phyloP scores from a whole-genome alignment of 2,329 filamentous ascomycete genomes.

The Trichoderma afroharzianum region DNA sequence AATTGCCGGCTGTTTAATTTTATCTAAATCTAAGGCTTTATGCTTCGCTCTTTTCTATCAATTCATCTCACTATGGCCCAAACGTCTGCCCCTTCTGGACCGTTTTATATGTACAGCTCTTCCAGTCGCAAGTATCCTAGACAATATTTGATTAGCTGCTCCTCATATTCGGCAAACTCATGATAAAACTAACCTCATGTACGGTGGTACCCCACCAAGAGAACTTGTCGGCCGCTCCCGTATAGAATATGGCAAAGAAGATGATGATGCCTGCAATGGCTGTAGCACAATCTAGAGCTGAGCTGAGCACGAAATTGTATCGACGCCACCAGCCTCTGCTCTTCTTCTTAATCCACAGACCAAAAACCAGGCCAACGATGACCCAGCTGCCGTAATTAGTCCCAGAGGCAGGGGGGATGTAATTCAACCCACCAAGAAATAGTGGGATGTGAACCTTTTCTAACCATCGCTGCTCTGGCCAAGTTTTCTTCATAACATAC shows the following conservation, averaged over 20 bases:
- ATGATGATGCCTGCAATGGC: conserved; percentile 33
- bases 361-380: conserved; percentile 30
- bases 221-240: conserved; percentile 25
- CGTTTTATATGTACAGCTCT: conserved; percentile 6
- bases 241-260: conserved; percentile 34
- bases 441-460: conserved; percentile 30
- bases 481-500: conserved; percentile 33
- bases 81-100: neutral
- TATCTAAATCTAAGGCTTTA: neutral
- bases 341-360: conserved; percentile 25
- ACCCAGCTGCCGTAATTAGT: conserved; percentile 33
- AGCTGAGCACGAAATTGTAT: conserved; percentile 33
- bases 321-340: conserved; percentile 29
- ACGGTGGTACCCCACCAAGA: conserved; percentile 31
- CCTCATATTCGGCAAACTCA: neutral
- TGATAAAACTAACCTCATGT: neutral
- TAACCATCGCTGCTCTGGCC: conserved; percentile 26
- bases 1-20: neutral
- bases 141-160: neutral
- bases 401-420: conserved; percentile 32
- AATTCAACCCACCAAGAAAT: conserved; percentile 31
- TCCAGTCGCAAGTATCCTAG: conserved; percentile 10
- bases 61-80: neutral
- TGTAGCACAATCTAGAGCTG: conserved; percentile 31
- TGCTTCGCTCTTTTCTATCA: neutral